phyloP scores from a whole-genome alignment of 371 early-diverging fungal genomes.

The Mucor irregularis region DNA sequence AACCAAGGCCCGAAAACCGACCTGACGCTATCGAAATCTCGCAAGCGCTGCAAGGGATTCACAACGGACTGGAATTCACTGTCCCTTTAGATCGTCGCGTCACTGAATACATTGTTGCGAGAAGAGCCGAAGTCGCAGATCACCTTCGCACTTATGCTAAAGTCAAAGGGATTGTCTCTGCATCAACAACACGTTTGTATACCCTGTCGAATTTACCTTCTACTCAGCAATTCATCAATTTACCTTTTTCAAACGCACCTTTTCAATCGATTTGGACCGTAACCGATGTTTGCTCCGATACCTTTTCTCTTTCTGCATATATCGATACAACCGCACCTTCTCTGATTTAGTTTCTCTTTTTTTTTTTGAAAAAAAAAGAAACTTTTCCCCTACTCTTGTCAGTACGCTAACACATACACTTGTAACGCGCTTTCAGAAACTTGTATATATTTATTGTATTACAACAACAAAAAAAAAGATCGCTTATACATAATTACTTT shows the following conservation, averaged over 20 bases:
- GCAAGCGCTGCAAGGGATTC: conserved; percentile 35
- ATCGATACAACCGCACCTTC: conserved; percentile 14
- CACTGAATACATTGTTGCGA: conserved; percentile 41
- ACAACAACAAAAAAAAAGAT: no score
- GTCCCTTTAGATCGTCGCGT: conserved; percentile 37
- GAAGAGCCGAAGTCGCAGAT: conserved; percentile 44
- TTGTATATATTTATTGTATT: no score
- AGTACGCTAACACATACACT: no score
- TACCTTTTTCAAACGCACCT: conserved; percentile 29
- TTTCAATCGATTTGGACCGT: conserved; percentile 12
- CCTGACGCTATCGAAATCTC: conserved; percentile 39
- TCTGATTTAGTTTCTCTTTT: neutral
- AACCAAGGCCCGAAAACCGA: conserved; percentile 43
- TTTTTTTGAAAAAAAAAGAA: neutral
- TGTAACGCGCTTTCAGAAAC: no score
- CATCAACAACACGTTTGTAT: conserved; percentile 43
- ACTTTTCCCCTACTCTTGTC: neutral
- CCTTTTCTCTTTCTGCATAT: conserved; percentile 21
- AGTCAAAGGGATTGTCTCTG: conserved; percentile 34
- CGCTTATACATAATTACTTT: no score
- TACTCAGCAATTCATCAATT: conserved; percentile 23
- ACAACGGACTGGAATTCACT: conserved; percentile 33
- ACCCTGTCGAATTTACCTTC: conserved; percentile 41
- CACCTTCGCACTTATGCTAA: conserved; percentile 42
- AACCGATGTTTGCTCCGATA: conserved; percentile 5